Evolutionary conservation across 2,329 filamentous ascomycete genomes (phyloP).

Genomic region (Cryphonectria nitschkei): DNA sequence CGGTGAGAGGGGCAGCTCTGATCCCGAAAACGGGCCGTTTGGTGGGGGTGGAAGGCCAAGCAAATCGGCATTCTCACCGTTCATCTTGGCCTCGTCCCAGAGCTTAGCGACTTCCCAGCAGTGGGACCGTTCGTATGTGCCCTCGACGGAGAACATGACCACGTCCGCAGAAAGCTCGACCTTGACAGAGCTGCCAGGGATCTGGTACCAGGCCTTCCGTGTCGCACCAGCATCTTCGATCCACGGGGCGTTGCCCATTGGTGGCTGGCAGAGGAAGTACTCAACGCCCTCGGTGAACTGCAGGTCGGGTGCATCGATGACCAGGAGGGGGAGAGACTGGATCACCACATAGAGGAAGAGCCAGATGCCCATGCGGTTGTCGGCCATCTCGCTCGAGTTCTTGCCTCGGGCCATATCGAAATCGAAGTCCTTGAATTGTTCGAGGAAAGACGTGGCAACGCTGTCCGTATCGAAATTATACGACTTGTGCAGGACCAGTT

Average conservation of each 20-base stretch:
- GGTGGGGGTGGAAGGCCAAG: conserved; percentile 33
- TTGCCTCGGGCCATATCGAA: conserved; percentile 67
- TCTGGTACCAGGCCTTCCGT: conserved; percentile 74
- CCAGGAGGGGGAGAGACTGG: conserved; percentile 77
- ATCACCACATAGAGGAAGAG: conserved; percentile 79
- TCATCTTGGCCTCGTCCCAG: conserved; percentile 44
- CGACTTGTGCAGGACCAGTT: conserved; percentile 74
- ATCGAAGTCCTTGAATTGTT: conserved; percentile 73
- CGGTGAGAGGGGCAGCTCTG: conserved; percentile 31
- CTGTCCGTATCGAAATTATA: conserved; percentile 76
- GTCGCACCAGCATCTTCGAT: conserved; percentile 65
- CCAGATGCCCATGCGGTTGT: conserved; percentile 78
- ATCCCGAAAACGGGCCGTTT: conserved; percentile 19
- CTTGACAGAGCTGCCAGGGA: conserved; percentile 62
- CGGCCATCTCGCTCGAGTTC: conserved; percentile 67
- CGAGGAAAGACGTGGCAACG: conserved; percentile 64
- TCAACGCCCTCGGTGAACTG: conserved; percentile 73
- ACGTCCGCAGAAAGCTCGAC: conserved; percentile 64
- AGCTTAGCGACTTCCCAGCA: conserved; percentile 58
- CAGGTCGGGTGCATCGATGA: conserved; percentile 74
- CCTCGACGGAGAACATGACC: conserved; percentile 64
- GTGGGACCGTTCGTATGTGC: conserved; percentile 61
- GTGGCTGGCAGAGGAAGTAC: conserved; percentile 80
- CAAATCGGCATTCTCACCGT: conserved; percentile 32
- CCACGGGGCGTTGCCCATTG: conserved; percentile 75